Evolutionary conservation across 805 yeast genomes (phyloP).

Genomic region (Ogataea paraovalis): DNA sequence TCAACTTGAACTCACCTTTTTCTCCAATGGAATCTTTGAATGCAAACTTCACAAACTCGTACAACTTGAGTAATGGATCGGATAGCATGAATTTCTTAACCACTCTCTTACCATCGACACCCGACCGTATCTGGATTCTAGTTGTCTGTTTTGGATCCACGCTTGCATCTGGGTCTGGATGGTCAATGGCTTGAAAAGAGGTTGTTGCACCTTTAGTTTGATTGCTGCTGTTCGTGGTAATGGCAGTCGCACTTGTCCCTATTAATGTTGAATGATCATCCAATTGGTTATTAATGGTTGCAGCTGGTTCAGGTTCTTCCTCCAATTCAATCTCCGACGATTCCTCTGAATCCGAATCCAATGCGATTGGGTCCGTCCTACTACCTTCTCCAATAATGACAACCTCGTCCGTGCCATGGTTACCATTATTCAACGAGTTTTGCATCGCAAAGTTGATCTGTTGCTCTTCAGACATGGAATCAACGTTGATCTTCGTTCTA

Average conservation of each 20-base stretch:
- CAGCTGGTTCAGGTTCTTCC: not conserved
- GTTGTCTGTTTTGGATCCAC: conserved; percentile 52
- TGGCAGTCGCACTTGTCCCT: no score
- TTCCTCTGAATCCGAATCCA: conserved; percentile 4
- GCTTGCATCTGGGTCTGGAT: conserved; percentile 57
- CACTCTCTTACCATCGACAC: conserved; percentile 71
- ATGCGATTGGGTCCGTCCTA: conserved; percentile 21
- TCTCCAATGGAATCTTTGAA: conserved; percentile 40
- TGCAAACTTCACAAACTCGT: conserved; percentile 61
- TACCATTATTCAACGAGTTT: conserved; percentile 44
- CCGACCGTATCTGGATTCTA: conserved; percentile 82
- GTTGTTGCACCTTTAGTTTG: not conserved
- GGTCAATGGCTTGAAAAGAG: conserved; percentile 30
- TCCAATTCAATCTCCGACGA: not conserved
- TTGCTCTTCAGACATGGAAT: conserved; percentile 72
- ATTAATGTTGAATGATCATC: not conserved
- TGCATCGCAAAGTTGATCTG: conserved; percentile 73
- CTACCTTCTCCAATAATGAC: conserved; percentile 18
- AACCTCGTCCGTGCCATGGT: conserved; percentile 10
- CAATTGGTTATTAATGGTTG: not conserved
- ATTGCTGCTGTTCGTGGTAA: not conserved
- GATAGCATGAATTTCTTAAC: conserved; percentile 61
- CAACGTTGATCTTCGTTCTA: conserved; percentile 58
- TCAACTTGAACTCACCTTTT: conserved; percentile 47
- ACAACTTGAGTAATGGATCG: conserved; percentile 59